phyloP scores from a whole-genome alignment of 352 stramenopile genomes.

The Bremia lactucae region DNA sequence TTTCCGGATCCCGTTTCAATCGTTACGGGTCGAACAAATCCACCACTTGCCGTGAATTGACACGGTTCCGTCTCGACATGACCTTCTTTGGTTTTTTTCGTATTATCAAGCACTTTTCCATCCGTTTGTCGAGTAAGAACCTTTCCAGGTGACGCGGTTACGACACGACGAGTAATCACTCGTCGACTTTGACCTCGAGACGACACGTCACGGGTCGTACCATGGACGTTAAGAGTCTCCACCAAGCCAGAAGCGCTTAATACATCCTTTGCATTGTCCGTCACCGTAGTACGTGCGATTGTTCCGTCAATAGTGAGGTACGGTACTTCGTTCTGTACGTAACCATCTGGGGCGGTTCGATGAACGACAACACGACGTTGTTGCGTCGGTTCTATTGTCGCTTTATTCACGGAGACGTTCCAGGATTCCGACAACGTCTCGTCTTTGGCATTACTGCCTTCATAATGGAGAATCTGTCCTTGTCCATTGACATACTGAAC shows the following conservation, averaged over 20 bases:
- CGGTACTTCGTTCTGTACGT: slow-evolving; percentile 11
- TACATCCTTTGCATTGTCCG: not conserved
- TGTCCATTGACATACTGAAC: slow-evolving; percentile 13
- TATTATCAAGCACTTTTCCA: too few relatives aligned
- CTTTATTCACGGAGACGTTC: not conserved
- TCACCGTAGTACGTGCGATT: slow-evolving; percentile 5
- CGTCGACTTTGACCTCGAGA: slow-evolving; percentile 7
- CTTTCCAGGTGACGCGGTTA: slow-evolving; percentile 3
- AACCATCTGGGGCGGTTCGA: slow-evolving; percentile 7
- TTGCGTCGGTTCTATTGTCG: not conserved
- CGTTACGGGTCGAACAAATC: too few relatives aligned
- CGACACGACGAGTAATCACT: slow-evolving; percentile 14
- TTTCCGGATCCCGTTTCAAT: slow-evolving; percentile 4
- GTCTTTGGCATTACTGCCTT: not conserved
- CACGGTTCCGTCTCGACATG: too few relatives aligned
- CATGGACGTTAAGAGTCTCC: slow-evolving; percentile 14
- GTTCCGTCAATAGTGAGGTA: slow-evolving; percentile 15
- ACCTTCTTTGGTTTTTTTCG: too few relatives aligned
- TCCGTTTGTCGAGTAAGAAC: too few relatives aligned
- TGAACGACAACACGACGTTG: slow-evolving; percentile 8
- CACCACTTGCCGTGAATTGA: too few relatives aligned
- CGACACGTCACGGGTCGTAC: slow-evolving; percentile 11
- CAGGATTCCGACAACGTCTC: too few relatives aligned
- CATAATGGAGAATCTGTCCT: slow-evolving; percentile 7
- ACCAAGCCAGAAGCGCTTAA: not conserved